Percentiles rank a stretch among this genome's conserved stretches.
These are phyloP conservation scores for Daldinia bambusicola DNA, from an alignment of 495 filamentous ascomycete genomes.

Conservation along the genomic window DNA sequence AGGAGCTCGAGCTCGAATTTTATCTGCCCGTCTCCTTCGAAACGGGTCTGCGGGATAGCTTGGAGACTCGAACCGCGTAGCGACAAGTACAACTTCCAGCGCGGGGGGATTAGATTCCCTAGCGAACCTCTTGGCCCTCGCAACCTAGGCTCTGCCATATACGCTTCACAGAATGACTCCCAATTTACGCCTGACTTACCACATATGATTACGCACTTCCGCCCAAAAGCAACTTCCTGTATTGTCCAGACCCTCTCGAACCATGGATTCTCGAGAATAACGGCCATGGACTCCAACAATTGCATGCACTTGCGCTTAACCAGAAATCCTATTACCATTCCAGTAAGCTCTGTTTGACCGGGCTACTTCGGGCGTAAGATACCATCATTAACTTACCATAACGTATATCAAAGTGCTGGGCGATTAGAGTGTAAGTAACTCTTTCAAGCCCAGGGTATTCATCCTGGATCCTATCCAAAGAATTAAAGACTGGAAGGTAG, in stretches of 20 bases:
- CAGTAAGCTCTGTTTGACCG: neutral
- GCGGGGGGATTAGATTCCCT: neutral
- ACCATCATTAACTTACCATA: neutral
- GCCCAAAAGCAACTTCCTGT: neutral
- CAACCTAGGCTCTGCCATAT: neutral
- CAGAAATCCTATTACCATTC: neutral
- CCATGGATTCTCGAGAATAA: neutral
- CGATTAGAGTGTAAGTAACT: neutral
- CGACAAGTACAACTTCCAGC: neutral
- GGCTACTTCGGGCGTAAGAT: neutral
- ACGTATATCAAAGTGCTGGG: neutral
- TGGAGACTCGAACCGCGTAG: slow-evolving; percentile 1
- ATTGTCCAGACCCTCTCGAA: neutral
- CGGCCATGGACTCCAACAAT: neutral
- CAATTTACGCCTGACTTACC: neutral
- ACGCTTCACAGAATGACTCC: neutral
- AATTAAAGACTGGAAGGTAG: neutral
- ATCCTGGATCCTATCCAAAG: neutral
- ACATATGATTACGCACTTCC: neutral
- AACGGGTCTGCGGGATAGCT: neutral
- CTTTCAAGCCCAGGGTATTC: neutral
- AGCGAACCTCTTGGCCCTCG: neutral
- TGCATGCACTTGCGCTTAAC: neutral
- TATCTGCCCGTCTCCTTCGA: neutral
- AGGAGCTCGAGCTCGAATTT: neutral